Conservation (phyloP, 371 early-diverging fungal genomes). For the Dichotomocladium elegans region DNA sequence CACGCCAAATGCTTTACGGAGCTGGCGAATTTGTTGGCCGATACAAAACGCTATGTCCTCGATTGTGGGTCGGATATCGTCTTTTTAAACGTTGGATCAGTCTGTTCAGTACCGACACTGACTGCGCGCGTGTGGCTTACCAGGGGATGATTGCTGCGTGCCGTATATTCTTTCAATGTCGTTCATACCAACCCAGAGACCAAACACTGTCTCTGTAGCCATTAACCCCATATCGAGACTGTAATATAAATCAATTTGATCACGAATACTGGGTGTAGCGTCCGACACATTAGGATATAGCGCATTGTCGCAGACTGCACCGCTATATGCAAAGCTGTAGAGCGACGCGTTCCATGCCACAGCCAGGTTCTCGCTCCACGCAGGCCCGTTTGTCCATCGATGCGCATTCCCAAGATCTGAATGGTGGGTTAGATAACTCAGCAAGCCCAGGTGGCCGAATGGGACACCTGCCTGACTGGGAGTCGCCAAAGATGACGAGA, state of each 20-base stretch:
- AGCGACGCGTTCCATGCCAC: slow-evolving; percentile 38
- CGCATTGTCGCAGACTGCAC: slow-evolving; percentile 34
- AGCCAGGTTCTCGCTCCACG: slow-evolving; percentile 43
- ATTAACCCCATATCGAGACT: slow-evolving; percentile 19
- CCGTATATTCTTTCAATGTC: slow-evolving; percentile 21
- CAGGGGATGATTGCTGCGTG: slow-evolving; percentile 2
- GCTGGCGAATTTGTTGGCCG: slow-evolving; percentile 21
- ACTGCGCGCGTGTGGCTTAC: slow-evolving; percentile 13
- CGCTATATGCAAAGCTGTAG: slow-evolving; percentile 36
- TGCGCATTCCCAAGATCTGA: slow-evolving; percentile 34
- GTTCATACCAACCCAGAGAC: slow-evolving; percentile 42
- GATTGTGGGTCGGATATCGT: slow-evolving; percentile 7
- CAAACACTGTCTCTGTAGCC: slow-evolving; percentile 42
- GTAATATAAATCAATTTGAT: slow-evolving; percentile 41
- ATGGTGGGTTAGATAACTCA: neutral
- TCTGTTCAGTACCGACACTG: neutral
- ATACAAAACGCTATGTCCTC: slow-evolving; percentile 22
- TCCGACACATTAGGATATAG: slow-evolving; percentile 18
- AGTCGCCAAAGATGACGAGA: slow-evolving; percentile 44
- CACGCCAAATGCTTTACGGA: slow-evolving; percentile 25
- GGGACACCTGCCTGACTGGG: slow-evolving; percentile 36
- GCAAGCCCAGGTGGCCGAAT: neutral
- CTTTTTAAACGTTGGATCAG: neutral
- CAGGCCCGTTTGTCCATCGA: slow-evolving; percentile 34
- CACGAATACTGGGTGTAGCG: slow-evolving; percentile 28